phyloP scores from a whole-genome alignment of 805 yeast species.

The Ogataea pini region DNA sequence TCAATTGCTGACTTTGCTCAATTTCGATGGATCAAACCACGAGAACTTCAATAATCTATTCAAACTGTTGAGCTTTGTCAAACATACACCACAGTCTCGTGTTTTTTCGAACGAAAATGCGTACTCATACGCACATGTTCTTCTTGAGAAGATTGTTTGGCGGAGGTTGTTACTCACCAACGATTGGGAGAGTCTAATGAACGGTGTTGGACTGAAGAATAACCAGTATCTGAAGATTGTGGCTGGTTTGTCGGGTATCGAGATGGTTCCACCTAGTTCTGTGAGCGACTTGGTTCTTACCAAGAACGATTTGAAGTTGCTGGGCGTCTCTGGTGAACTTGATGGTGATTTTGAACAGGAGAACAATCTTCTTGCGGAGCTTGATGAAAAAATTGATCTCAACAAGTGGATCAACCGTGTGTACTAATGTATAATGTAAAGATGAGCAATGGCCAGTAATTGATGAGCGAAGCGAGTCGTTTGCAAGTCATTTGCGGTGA shows the following conservation, averaged over 20 bases:
- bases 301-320: conserved; percentile 16
- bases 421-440: conserved; percentile 7
- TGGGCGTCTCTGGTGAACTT: conserved; percentile 10
- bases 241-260: conserved; percentile 13
- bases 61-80: conserved; percentile 48
- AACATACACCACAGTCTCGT: conserved; percentile 28
- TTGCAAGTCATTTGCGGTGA: too few species aligned
- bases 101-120: conserved; percentile 2
- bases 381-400: conserved; percentile 24
- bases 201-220: conserved; percentile 15
- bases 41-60: conserved; percentile 48
- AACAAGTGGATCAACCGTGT: conserved; percentile 31
- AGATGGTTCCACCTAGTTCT: conserved; percentile 13
- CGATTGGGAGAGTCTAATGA: conserved; percentile 46
- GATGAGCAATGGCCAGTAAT: too few species aligned
- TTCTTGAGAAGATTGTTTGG: conserved; percentile 50
- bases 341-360: conserved; percentile 14
- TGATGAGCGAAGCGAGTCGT: too few species aligned
- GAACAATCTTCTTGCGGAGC: conserved; percentile 18
- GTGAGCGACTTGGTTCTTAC: conserved; percentile 14
- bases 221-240: conserved; percentile 19
- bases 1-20: conserved; percentile 43
- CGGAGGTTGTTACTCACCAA: conserved; percentile 56
- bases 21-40: conserved; percentile 54
- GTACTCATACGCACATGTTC: conserved; percentile 10